Evolutionary conservation across 331 rosid species (phyloP).

Genomic region (Telfairia occidentalis): DNA sequence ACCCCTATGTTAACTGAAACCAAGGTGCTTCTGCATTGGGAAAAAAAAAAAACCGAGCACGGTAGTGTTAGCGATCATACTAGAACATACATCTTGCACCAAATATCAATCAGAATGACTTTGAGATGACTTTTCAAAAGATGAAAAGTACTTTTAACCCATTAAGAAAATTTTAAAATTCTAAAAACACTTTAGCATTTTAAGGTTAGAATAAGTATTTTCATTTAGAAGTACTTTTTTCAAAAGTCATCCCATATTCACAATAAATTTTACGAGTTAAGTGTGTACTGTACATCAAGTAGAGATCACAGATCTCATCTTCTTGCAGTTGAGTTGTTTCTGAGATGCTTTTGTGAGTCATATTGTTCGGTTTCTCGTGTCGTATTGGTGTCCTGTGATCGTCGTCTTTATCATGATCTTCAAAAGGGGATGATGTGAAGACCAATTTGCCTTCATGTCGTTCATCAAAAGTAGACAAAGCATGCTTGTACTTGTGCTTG

Average conservation of each 20-base stretch:
- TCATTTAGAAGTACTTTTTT: not conserved
- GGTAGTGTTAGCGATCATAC: not conserved
- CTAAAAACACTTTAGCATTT: no score
- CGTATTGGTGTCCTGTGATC: constrained; percentile 15
- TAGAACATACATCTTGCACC: constrained; percentile 10
- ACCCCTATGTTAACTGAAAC: constrained; percentile 75
- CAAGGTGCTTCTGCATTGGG: constrained; percentile 55
- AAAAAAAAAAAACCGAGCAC: not conserved
- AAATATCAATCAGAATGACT: not conserved
- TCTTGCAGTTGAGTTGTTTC: constrained; percentile 20
- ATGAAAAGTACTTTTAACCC: not conserved
- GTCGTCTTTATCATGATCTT: constrained; percentile 16
- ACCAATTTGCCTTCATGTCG: constrained; percentile 21
- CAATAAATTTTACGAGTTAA: not conserved
- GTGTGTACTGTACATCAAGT: constrained; percentile 36
- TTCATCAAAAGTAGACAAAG: constrained; percentile 22
- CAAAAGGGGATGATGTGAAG: constrained; percentile 9
- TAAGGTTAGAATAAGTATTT: no score
- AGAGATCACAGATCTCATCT: constrained; percentile 47
- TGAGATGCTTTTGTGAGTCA: constrained; percentile 10
- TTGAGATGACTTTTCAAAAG: not conserved
- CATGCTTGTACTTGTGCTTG: constrained; percentile 17
- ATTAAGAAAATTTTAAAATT: not conserved
- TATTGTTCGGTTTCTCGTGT: constrained; percentile 17
- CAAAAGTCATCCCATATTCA: not conserved